Conservation (phyloP, 2,329 filamentous ascomycete species). For the Chaetomium sp. region DNA sequence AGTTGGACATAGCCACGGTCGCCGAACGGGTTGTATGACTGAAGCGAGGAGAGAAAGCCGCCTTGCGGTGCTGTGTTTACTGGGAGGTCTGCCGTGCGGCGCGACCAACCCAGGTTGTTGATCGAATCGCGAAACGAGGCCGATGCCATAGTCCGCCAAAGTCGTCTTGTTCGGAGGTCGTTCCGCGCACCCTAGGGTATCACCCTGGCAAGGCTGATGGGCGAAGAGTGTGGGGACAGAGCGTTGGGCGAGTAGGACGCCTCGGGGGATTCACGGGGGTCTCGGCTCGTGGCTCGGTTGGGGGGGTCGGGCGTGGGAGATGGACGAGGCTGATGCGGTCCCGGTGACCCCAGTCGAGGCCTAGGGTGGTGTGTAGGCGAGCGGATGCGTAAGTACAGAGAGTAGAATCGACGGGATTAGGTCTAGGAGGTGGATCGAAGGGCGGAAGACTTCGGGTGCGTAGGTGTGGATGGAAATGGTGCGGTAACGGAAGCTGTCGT, state of each 20-base stretch:
- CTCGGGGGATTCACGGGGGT: neutral
- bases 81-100: constrained; percentile 69
- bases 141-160: constrained; percentile 61
- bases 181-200: neutral
- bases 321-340: constrained; percentile 5
- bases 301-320: neutral
- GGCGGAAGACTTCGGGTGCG: neutral
- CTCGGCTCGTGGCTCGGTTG: neutral
- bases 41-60: constrained; percentile 72
- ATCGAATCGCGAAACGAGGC: constrained; percentile 88
- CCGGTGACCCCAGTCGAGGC: constrained; percentile 12
- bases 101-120: constrained; percentile 90
- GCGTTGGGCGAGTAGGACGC: constrained; percentile 2
- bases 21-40: constrained; percentile 82
- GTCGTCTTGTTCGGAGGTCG: no score
- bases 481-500: neutral
- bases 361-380: constrained; percentile 4
- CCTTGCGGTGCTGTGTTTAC: constrained; percentile 65
- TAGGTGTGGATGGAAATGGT: neutral
- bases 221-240: neutral
- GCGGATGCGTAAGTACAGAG: neutral
- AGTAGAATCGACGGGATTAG: neutral
- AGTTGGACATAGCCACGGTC: constrained; percentile 83
- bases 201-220: neutral
- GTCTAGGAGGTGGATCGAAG: neutral